A percentile compares a stretch with the other conserved stretches of the same genome.
phyloP scores from a whole-genome alignment of 1,139 yeast genomes.

The Taphrina betulina region DNA sequence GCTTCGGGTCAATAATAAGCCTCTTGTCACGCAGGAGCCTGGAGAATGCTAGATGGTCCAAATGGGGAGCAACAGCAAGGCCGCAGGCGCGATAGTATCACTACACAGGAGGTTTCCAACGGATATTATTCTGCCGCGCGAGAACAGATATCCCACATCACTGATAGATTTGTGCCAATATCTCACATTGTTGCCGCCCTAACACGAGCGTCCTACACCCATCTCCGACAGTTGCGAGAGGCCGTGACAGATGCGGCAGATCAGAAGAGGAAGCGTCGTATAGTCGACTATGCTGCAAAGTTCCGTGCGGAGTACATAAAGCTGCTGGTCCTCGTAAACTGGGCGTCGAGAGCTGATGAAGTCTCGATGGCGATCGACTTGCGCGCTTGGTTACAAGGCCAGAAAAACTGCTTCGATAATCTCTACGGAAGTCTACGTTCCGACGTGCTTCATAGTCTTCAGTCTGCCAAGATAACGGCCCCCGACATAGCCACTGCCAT shows the following conservation, averaged over 20 bases:
- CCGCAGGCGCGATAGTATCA: background rate
- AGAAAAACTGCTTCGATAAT: constrained; percentile 65
- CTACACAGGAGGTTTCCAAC: background rate
- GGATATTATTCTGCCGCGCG: too few species aligned
- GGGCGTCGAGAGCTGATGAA: constrained; percentile 74
- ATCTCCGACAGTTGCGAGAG: constrained; percentile 61
- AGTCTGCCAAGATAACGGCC: constrained; percentile 77
- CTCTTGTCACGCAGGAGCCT: too few species aligned
- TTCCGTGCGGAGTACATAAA: constrained; percentile 80
- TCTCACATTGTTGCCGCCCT: constrained; percentile 59
- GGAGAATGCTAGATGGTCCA: constrained; percentile 24
- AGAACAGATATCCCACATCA: constrained; percentile 80
- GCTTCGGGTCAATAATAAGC: too few species aligned
- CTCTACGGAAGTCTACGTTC: constrained; percentile 58
- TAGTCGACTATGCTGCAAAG: constrained; percentile 65
- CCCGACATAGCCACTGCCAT: constrained; percentile 84
- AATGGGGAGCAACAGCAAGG: background rate
- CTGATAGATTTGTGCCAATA: constrained; percentile 67
- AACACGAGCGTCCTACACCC: constrained; percentile 64
- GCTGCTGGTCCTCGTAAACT: constrained; percentile 77
- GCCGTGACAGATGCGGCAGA: constrained; percentile 61
- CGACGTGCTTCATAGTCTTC: constrained; percentile 62
- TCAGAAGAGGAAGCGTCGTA: constrained; percentile 60
- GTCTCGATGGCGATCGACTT: constrained; percentile 76
- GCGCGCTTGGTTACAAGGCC: constrained; percentile 82